A percentile compares a stretch with the other conserved stretches of the same genome.
phyloP scores from a whole-genome alignment of 139 green algal genomes.

The Tetradesmus obliquus region DNA sequence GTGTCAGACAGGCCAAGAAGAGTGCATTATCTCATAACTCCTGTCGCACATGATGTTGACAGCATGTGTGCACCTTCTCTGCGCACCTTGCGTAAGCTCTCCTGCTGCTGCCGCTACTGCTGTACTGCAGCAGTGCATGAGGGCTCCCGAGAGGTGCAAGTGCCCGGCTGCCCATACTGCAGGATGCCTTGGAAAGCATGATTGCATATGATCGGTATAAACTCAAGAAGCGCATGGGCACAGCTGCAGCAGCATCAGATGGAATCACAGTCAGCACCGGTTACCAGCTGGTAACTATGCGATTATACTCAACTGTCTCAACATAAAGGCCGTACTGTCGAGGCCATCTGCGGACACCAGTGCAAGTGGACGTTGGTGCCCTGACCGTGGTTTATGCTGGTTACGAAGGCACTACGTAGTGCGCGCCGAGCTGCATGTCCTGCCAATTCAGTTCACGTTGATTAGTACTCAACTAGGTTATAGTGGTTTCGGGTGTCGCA shows the following conservation, averaged over 20 bases:
- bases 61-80: background rate
- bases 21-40: background rate
- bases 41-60: background rate
- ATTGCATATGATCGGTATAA: background rate
- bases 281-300: no score
- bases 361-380: background rate
- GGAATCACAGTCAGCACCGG: no score
- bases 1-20: background rate
- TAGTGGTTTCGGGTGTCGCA: no score
- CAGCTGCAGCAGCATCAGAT: background rate
- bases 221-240: background rate
- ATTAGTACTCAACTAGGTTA: no score
- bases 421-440: no score
- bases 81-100: background rate
- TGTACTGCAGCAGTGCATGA: background rate
- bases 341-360: no score
- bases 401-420: background rate
- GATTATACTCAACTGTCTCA: no score
- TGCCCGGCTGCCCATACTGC: background rate
- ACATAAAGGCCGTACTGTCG: no score
- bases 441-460: no score
- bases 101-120: background rate
- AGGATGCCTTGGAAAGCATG: background rate
- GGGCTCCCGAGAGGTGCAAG: background rate
- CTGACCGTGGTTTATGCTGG: background rate